phyloP scores from a whole-genome alignment of 2,329 filamentous ascomycete species.

The Claviceps maximensis region DNA sequence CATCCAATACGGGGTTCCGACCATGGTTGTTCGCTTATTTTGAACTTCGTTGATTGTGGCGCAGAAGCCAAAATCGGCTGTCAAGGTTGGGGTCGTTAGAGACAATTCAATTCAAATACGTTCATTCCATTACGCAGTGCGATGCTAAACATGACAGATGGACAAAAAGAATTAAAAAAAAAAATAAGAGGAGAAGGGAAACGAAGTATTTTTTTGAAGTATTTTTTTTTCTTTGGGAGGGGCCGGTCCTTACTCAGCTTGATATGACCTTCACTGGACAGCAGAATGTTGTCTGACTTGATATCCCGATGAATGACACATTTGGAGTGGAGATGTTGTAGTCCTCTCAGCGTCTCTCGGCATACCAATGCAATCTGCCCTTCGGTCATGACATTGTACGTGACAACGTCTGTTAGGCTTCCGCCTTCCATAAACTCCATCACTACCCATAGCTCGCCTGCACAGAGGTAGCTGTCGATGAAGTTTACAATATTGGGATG shows the following conservation, averaged over 20 bases:
- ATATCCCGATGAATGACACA: slow-evolving; percentile 98
- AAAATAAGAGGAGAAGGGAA: neutral
- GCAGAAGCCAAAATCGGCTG: slow-evolving; percentile 96
- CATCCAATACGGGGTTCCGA: slow-evolving; percentile 99
- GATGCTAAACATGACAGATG: neutral
- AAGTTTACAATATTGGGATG: slow-evolving; percentile 99
- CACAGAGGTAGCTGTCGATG: slow-evolving; percentile 87
- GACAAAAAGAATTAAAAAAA: neutral
- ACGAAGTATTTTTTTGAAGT: neutral
- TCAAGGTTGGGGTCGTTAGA: slow-evolving; percentile 11
- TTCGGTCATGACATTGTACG: slow-evolving; percentile 98
- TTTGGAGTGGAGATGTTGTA: slow-evolving; percentile 94
- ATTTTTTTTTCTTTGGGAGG: too few relatives aligned
- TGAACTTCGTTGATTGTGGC: slow-evolving; percentile 96
- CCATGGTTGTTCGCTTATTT: slow-evolving; percentile 97
- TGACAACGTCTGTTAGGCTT: slow-evolving; percentile 94
- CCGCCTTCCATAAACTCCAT: slow-evolving; percentile 99
- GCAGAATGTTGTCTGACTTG: slow-evolving; percentile 94
- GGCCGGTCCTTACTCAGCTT: slow-evolving; percentile 69
- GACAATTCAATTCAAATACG: neutral
- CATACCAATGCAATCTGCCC: slow-evolving; percentile 94
- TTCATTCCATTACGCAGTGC: neutral
- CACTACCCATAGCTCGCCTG: slow-evolving; percentile 90
- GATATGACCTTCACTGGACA: slow-evolving; percentile 89
- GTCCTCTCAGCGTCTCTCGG: slow-evolving; percentile 76